A percentile compares a stretch with the other conserved stretches of the same genome.
Evolutionary conservation across 1,284 basidiomycete species (phyloP).

Genomic region (Trametes pubescens): DNA sequence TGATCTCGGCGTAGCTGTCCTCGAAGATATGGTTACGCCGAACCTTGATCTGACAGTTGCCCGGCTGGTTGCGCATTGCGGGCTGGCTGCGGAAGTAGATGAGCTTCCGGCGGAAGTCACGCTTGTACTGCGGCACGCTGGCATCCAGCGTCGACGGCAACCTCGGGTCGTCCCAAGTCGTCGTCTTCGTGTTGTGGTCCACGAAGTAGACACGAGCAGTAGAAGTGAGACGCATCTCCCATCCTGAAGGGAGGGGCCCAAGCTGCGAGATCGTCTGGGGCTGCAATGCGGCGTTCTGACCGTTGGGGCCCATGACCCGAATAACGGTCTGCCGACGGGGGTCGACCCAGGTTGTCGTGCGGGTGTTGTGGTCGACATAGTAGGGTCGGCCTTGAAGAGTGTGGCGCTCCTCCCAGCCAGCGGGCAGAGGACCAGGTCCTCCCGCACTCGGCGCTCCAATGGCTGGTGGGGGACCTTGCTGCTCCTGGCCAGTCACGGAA

Average conservation of each 20-base stretch:
- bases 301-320: conserved; percentile 80
- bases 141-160: conserved; percentile 85
- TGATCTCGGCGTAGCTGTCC: conserved; percentile 96
- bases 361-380: conserved; percentile 96
- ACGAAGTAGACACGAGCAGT: conserved; percentile 97
- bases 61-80: conserved; percentile 86
- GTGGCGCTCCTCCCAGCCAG: conserved; percentile 98
- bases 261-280: conserved; percentile 89
- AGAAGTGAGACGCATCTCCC: conserved; percentile 96
- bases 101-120: conserved; percentile 97
- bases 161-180: conserved; percentile 96
- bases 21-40: conserved; percentile 94
- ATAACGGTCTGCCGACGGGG: conserved; percentile 87
- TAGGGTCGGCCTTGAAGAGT: conserved; percentile 98
- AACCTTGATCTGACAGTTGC: conserved; percentile 98
- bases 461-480: conserved; percentile 44
- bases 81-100: conserved; percentile 99
- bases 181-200: conserved; percentile 95
- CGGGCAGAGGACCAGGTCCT: conserved; percentile 83
- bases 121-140: conserved; percentile 99
- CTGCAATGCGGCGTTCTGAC: conserved; percentile 76
- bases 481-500: conserved; percentile 40
- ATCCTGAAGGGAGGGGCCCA: conserved; percentile 94
- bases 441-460: conserved; percentile 46
- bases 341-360: conserved; percentile 99